Conservation (phyloP, 257 asterid species). For the Gentiana straminea region DNA sequence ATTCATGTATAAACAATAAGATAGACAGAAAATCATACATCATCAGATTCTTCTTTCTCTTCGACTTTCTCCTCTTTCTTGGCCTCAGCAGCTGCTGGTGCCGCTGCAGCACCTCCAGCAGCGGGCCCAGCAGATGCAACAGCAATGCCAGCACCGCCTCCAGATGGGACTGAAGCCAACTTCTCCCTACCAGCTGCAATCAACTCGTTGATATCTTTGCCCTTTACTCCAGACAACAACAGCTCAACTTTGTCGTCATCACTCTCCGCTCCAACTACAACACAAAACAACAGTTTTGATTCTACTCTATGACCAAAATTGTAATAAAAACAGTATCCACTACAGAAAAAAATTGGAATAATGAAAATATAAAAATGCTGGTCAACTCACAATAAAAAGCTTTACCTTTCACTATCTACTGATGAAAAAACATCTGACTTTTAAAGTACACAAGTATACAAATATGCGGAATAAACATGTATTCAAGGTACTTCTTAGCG, state of each 20-base stretch:
- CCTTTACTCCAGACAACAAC: slow-evolving; percentile 6
- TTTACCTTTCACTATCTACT: too few relatives aligned
- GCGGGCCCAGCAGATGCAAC: slow-evolving; percentile 1
- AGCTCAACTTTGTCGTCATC: slow-evolving; percentile 10
- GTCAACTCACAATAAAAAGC: too few relatives aligned
- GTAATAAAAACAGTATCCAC: too few relatives aligned
- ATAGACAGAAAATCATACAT: background rate
- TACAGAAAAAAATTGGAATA: too few relatives aligned
- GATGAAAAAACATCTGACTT: too few relatives aligned
- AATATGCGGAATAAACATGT: too few relatives aligned
- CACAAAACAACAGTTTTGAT: background rate
- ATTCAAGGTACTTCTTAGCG: too few relatives aligned
- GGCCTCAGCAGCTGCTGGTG: slow-evolving; percentile 4
- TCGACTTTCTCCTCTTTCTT: slow-evolving; percentile 8
- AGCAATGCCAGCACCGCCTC: slow-evolving; percentile 2
- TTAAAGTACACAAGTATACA: too few relatives aligned
- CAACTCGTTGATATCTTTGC: slow-evolving; percentile 11
- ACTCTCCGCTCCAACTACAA: slow-evolving; percentile 6
- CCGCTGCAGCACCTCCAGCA: background rate
- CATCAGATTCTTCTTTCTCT: slow-evolving; percentile 14
- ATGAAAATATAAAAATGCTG: too few relatives aligned
- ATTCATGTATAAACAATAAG: background rate
- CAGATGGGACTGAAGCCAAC: slow-evolving; percentile 11
- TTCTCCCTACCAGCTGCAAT: slow-evolving; percentile 10
- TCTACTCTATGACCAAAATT: too few relatives aligned